These are phyloP conservation scores for Euphorbia celastroides DNA, from an alignment of 441 rosid species.

Conservation along the genomic window DNA sequence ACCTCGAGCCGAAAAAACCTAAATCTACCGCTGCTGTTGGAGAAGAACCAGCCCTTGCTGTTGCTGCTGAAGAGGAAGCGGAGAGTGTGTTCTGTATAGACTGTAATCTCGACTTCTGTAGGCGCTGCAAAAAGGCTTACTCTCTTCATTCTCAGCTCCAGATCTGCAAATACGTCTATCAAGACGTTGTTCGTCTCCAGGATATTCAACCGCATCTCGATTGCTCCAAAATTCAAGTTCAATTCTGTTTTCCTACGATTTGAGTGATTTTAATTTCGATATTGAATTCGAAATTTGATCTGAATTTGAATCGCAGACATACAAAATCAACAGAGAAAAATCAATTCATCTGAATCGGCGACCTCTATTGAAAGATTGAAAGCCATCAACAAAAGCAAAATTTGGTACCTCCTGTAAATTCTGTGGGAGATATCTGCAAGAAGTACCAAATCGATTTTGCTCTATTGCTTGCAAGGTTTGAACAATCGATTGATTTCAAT, in stretches of 20 bases:
- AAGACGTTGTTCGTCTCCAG: slow-evolving; percentile 74
- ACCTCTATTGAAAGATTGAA: slow-evolving; percentile 71
- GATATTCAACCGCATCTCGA: slow-evolving; percentile 71
- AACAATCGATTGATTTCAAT: neutral
- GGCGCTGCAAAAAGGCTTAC: slow-evolving; percentile 50
- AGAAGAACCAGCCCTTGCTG: too few species aligned
- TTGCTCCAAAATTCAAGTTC: slow-evolving; percentile 87
- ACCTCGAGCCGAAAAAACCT: too few species aligned
- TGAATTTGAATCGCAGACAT: slow-evolving; percentile 42
- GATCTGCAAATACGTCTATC: slow-evolving; percentile 93
- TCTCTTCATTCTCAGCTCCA: slow-evolving; percentile 60
- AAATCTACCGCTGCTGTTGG: too few species aligned
- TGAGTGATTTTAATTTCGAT: too few species aligned
- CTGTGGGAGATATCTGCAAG: slow-evolving; percentile 80
- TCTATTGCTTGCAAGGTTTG: slow-evolving; percentile 91
- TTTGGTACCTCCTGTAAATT: slow-evolving; percentile 64
- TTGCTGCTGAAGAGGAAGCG: slow-evolving; percentile 69
- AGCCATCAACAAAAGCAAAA: slow-evolving; percentile 74
- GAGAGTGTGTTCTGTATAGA: slow-evolving; percentile 83
- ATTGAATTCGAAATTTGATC: slow-evolving; percentile 28
- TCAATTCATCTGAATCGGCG: slow-evolving; percentile 81
- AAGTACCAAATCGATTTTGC: slow-evolving; percentile 72
- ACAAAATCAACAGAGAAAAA: slow-evolving; percentile 85
- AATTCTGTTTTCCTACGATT: neutral
- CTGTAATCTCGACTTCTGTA: slow-evolving; percentile 54